Percentiles rank a stretch among this genome's conserved stretches.
Evolutionary conservation across 257 asterid genomes (phyloP).

Genomic region (Solanum etuberosum): DNA sequence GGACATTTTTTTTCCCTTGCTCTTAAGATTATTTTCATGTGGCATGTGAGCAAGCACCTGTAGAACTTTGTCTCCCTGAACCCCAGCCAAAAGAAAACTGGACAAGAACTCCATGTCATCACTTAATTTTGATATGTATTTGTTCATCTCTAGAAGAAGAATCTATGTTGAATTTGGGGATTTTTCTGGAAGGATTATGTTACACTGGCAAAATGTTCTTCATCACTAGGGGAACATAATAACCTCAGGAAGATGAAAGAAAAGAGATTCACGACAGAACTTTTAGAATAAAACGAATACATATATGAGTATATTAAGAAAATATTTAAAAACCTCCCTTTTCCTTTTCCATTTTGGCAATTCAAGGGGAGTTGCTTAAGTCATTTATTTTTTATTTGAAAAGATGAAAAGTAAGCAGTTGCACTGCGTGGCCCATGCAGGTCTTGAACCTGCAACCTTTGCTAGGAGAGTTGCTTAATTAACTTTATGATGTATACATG

Average conservation of each 20-base stretch:
- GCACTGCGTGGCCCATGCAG: neutral
- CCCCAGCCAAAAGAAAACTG: neutral
- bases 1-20: neutral
- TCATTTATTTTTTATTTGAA: neutral
- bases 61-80: neutral
- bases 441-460: neutral
- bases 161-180: neutral
- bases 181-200: neutral
- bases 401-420: neutral
- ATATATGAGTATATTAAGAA: neutral
- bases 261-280: neutral
- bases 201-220: neutral
- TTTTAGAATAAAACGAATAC: neutral
- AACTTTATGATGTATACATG: neutral
- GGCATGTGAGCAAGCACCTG: neutral
- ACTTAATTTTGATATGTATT: neutral
- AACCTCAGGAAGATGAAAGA: neutral
- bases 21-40: neutral
- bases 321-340: neutral
- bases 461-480: neutral
- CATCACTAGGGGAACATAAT: neutral
- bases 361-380: neutral
- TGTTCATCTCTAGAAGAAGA: neutral
- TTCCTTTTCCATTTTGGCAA: neutral
- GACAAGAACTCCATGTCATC: neutral